Conservation (phyloP, 1,284 basidiomycete species). For the Xerocomus minutiporus region DNA sequence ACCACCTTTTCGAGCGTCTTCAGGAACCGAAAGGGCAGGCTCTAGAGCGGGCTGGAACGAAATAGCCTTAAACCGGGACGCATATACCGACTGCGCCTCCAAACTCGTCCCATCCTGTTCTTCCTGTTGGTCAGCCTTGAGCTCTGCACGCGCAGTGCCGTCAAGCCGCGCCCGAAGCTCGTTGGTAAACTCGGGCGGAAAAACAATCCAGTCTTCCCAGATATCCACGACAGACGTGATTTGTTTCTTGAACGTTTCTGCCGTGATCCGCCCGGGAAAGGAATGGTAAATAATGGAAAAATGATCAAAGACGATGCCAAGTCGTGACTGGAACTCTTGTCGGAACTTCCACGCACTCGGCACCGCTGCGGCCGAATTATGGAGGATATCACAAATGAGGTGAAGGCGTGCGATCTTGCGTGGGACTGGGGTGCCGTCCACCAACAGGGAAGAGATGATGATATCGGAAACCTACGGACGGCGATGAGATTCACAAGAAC, state of each 20-base stretch:
- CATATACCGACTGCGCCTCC: conserved; percentile 34
- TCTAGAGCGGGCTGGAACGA: conserved; percentile 68
- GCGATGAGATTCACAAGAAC: conserved; percentile 6
- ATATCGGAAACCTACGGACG: conserved; percentile 73
- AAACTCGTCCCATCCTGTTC: conserved; percentile 30
- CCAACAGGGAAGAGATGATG: conserved; percentile 76
- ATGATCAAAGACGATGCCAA: conserved; percentile 90
- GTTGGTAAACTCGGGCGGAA: conserved; percentile 76
- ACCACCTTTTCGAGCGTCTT: conserved; percentile 38
- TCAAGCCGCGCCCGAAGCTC: conserved; percentile 71
- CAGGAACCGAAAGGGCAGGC: conserved; percentile 26
- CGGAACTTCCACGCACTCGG: conserved; percentile 94
- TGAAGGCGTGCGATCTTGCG: conserved; percentile 94
- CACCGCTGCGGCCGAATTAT: conserved; percentile 87
- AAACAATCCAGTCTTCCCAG: conserved; percentile 97
- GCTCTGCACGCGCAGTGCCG: conserved; percentile 42
- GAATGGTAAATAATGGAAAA: conserved; percentile 89
- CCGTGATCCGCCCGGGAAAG: conserved; percentile 88
- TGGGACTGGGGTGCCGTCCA: conserved; percentile 88
- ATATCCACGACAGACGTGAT: conserved; percentile 82
- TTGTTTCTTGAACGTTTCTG: conserved; percentile 89
- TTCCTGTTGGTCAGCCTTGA: conserved; percentile 28
- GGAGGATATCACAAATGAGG: conserved; percentile 94
- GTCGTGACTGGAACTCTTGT: conserved; percentile 81
- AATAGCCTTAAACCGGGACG: conserved; percentile 73